A percentile compares a stretch with the other conserved stretches of the same genome.
Conservation (phyloP, 306 rosid species). For the Oxytropis ochrocephala region DNA sequence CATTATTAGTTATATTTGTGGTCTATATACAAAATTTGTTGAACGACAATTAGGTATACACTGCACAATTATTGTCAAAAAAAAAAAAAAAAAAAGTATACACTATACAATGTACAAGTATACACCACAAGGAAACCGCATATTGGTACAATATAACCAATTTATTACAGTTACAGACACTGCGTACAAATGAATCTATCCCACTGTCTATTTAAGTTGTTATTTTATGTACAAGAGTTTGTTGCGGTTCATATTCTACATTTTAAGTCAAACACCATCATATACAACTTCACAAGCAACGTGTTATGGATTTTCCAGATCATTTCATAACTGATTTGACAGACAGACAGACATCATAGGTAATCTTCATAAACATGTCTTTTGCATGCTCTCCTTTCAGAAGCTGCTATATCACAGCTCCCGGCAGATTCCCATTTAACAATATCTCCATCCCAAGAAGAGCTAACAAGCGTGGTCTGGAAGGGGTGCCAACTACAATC, state of each 20-base stretch:
- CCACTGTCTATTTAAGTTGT: not conserved
- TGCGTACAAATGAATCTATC: not conserved
- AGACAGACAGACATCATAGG: not conserved
- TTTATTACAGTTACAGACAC: not conserved
- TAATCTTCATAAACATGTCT: constrained; percentile 28
- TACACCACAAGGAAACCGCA: not conserved
- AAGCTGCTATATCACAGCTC: constrained; percentile 35
- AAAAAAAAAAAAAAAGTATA: too few relatives aligned
- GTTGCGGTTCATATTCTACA: not conserved
- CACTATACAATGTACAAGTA: too few relatives aligned
- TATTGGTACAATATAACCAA: not conserved
- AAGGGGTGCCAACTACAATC: constrained; percentile 98
- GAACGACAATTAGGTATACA: not conserved
- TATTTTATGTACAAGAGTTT: constrained; percentile 32
- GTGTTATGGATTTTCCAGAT: not conserved
- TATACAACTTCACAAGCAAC: constrained; percentile 6
- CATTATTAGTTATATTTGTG: not conserved
- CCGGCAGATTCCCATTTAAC: constrained; percentile 80
- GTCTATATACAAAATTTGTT: not conserved
- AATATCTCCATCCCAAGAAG: constrained; percentile 91
- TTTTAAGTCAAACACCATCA: constrained; percentile 5
- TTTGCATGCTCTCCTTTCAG: constrained; percentile 32
- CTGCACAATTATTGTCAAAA: too few relatives aligned
- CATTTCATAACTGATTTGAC: not conserved
- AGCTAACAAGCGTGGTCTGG: constrained; percentile 73